Base-by-base conservation (phyloP, 371 early-diverging fungal genomes). In the Zancudomyces culisetae region DNA sequence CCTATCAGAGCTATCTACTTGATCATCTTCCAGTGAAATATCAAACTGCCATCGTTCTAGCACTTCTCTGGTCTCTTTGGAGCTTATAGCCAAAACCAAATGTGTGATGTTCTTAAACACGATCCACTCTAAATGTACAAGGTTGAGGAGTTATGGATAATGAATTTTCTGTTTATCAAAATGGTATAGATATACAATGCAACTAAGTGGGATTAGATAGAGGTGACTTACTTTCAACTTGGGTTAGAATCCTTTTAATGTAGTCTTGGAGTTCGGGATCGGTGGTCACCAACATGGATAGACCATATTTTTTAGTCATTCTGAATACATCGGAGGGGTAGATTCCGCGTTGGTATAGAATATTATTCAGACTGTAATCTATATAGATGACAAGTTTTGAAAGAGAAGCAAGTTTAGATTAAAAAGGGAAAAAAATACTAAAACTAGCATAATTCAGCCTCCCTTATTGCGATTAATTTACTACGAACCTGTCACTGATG, bases 21-120 rank as follows among this genome's bases (percentile, higher is more conserved):
- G 22, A 2, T 64, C 60, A 13, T 57, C 58, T 13, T 71, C 70
- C 23, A 83, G 49, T 39, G 81, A 68, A 21, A 92, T 72, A 63
- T 92, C 82, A 64, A 94, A 94, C 57, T 90, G 86, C 95, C 95
- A 94, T 48, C 90, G 75, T 60, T 94, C 92, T 3, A 90, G 52
- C 0, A 81, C 80, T 51, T 90, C 80, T 1, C 78, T 62, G 1
- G 85, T 84, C 20, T 87, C 87, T 50, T 71, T 75, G 13, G 81
- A 76, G 47, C 78, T 79, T 43, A 94, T 79, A 0, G 82, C 87
- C 55, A 94, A 60, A 12, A 94, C 85, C 27, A 90, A 68, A 52
- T 82, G 86, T 51, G 75, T 80, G 23, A 91, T 76, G 47, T 77
- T 77, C 47, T 72, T 72, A 1, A 60, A 63, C 24, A 63, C 54